Evolutionary conservation across 805 yeast genomes (phyloP).

Genomic region (Dipodascus albidus): DNA sequence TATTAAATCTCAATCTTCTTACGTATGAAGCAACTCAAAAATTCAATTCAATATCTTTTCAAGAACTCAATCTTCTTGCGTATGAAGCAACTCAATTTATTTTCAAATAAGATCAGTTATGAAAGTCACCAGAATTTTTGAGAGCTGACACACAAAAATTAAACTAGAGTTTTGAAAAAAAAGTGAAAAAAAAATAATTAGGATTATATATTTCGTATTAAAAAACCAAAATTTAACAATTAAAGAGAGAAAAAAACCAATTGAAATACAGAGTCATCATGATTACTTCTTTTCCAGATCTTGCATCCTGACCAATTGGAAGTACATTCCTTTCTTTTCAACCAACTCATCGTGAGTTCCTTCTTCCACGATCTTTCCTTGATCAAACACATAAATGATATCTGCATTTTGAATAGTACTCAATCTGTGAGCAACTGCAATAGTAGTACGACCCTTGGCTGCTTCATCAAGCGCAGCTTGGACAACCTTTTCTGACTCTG

Average conservation of each 20-base stretch:
- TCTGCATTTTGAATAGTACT: slow-evolving; percentile 56
- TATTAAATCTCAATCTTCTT: too few relatives aligned
- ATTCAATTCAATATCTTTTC: too few relatives aligned
- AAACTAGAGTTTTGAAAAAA: too few relatives aligned
- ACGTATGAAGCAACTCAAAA: too few relatives aligned
- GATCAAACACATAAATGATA: slow-evolving; percentile 45
- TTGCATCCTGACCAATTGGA: slow-evolving; percentile 30
- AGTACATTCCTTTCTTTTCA: slow-evolving; percentile 27
- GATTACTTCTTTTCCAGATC: slow-evolving; percentile 21
- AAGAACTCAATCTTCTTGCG: too few relatives aligned
- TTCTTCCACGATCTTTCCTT: slow-evolving; percentile 50
- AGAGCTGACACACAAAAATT: too few relatives aligned
- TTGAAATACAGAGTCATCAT: not conserved
- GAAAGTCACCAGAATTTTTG: too few relatives aligned
- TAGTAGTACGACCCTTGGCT: slow-evolving; percentile 60
- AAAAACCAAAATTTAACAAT: not conserved
- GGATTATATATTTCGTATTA: not conserved
- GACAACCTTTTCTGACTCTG: slow-evolving; percentile 65
- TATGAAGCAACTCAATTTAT: too few relatives aligned
- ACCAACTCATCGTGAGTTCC: slow-evolving; percentile 43
- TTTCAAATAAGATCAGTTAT: too few relatives aligned
- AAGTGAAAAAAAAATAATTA: not conserved
- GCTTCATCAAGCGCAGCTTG: slow-evolving; percentile 60
- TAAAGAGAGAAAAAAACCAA: not conserved
- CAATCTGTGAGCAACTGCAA: slow-evolving; percentile 80